phyloP scores from a whole-genome alignment of 805 yeast species.

The Schwanniomyces sp. region DNA sequence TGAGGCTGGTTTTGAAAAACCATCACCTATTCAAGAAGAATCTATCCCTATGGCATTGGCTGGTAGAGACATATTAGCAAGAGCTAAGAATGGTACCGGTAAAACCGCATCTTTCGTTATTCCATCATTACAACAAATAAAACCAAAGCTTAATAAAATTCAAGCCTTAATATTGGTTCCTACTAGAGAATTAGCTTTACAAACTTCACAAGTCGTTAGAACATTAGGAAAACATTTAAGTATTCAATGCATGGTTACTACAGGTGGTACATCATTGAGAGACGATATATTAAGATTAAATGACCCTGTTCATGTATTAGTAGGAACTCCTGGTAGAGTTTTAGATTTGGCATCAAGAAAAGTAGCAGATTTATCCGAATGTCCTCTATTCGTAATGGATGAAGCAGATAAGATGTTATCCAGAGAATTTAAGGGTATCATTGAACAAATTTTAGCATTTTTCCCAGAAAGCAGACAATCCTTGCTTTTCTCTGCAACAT shows the following conservation, averaged over 20 bases:
- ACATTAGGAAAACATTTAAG: constrained; percentile 94
- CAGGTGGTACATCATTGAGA: constrained; percentile 93
- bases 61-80: constrained; percentile 93
- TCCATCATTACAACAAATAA: constrained; percentile 85
- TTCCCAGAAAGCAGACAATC: constrained; percentile 76
- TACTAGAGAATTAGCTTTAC: constrained; percentile 96
- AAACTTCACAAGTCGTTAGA: constrained; percentile 95
- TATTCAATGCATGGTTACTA: constrained; percentile 93
- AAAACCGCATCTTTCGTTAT: constrained; percentile 97
- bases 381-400: constrained; percentile 92
- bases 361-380: constrained; percentile 82
- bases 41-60: constrained; percentile 93
- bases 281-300: constrained; percentile 93
- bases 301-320: constrained; percentile 91
- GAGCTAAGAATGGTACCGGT: constrained; percentile 99
- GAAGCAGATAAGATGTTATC: constrained; percentile 98
- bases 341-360: constrained; percentile 88
- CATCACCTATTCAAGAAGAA: constrained; percentile 97
- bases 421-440: constrained; percentile 82
- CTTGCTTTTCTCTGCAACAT: constrained; percentile 89
- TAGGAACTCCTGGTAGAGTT: constrained; percentile 98
- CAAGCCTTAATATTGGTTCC: constrained; percentile 95
- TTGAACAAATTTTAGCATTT: constrained; percentile 80
- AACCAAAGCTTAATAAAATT: constrained; percentile 79
- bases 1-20: constrained; percentile 98